Evolutionary conservation across 1,284 basidiomycete species (phyloP).

Genomic region (Cryptococcus neoformans): DNA sequence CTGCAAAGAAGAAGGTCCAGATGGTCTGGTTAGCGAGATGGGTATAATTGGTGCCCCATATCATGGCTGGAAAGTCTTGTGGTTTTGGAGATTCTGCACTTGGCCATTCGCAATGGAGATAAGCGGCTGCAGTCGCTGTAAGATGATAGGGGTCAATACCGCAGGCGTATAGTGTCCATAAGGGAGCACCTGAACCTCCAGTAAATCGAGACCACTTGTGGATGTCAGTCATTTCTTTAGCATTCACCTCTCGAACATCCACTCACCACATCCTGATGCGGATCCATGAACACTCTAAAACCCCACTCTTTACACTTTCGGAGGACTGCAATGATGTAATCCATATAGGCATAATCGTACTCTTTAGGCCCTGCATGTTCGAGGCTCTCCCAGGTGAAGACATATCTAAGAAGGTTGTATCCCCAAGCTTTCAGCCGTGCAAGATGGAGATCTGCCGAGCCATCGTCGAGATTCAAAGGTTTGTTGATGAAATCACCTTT

Average conservation of each 20-base stretch:
- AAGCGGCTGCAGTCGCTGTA: conserved; percentile 77
- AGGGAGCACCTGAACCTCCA: conserved; percentile 92
- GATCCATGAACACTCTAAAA: conserved; percentile 93
- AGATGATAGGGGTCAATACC: conserved; percentile 85
- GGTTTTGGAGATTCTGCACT: conserved; percentile 60
- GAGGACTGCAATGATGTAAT: conserved; percentile 83
- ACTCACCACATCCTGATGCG: conserved; percentile 93
- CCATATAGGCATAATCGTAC: conserved; percentile 89
- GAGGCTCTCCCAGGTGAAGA: conserved; percentile 90
- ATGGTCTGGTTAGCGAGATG: conserved; percentile 83
- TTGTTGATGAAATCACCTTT: conserved; percentile 65
- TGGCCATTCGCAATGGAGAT: conserved; percentile 88
- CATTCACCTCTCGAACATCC: not conserved
- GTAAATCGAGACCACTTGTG: conserved; percentile 95
- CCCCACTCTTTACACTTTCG: conserved; percentile 90
- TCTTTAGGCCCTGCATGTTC: conserved; percentile 92
- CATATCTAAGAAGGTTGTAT: conserved; percentile 88
- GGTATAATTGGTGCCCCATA: conserved; percentile 95
- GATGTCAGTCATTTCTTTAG: not conserved
- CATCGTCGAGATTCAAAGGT: conserved; percentile 66
- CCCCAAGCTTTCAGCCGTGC: conserved; percentile 86
- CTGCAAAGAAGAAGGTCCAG: conserved; percentile 94
- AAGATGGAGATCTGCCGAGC: conserved; percentile 61
- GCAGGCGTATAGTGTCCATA: conserved; percentile 90
- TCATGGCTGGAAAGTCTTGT: conserved; percentile 78